Base-by-base conservation (phyloP, 2,329 filamentous ascomycete species). In the Talaromyces verruculosus region DNA sequence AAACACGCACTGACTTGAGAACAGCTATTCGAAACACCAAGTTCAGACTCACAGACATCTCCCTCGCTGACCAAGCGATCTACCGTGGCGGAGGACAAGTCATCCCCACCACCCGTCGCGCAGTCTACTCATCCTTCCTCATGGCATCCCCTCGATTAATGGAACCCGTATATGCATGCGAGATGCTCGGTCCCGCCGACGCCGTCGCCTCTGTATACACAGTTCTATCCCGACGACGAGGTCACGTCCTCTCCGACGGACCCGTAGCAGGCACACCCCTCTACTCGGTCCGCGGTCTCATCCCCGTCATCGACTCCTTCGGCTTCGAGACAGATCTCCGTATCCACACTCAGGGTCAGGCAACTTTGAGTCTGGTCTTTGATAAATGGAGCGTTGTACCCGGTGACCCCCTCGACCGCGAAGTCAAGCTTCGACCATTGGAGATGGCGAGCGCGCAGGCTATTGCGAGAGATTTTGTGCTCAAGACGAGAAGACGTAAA, bases 311-410 rank as follows among this genome's bases (percentile, higher is more conserved):
- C 75, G 95, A 99, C 82, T 93, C 89, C 35, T 99, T 99, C 74
- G 95, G 95, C 22, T 98, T 99, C 79, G 95, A 99, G 83, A 98
- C 95, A 15, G 95, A 99, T 81, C 84, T 99, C 66, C 86, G 95
- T 68, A 98, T 98, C 75, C 93, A 97, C 79, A 97, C 94, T 0
- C 92, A 97, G 81, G 94, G 95, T 62, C 90, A 93, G 76, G 93
- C 93, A 65, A 93, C 92, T 74, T 88, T 98, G 63, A 93, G 89
- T 72, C 85, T 99, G 41, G 92, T 96, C 13, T 99, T 99, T 78
- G 95, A 99, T 76, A 89, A 91, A 70, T 99, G 95, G 95, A 93
- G 87, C 74, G 92, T 98, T 68, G 94, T 99, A 1, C 95, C 95
- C 1, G 95, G 95, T 64, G 95, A 99, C 78, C 95, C 95, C 47